Evolutionary conservation across 148 eudicot genomes (phyloP), one percentile per base, ranked within the genome.

Genomic region (Diospyros kaki): DNA sequence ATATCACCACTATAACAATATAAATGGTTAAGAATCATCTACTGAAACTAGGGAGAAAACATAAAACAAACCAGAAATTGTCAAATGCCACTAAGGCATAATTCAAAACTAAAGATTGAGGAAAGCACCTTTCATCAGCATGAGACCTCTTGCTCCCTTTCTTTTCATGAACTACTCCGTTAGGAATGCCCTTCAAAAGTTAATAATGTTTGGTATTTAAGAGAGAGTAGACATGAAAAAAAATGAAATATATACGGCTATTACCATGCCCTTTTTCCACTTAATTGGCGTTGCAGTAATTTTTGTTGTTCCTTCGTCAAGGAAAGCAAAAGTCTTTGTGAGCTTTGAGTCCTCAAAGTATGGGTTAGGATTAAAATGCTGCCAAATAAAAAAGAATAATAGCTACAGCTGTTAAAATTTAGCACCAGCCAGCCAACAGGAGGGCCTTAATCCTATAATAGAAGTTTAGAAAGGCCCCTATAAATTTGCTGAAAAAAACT

Each of bases 181-280:
- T 90, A 62, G 88, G 83, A 79, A 74, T 60, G 51, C 81, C 90
- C 95, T 91, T 78, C 40, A 83, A 65, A 80, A 50, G 69, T 54
- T 42, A 51, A 56, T 18, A 28, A 68, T 5, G 18, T 41, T 14
- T 58, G 6, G 10, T 40, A 41, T 43, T 48, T 17, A 38, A 53
- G 64, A 39, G 68, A 5, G 75, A 43, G 5, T 69, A 64, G 50
- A 74, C 17, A 76, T 44, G 53, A 42, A 66, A 80, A 80, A 76
- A 28, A 62, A 42, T 82, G 12, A 63, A 7, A n/a, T 44, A 61
- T 6, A 18, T 50, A 39, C 43, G 48, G 5, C 38, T 58, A 56
- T 75, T 88, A 94, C 98, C 88, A 78, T 83, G 82, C 90, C 97
- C 74, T 84, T 89, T 82, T 94, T 94, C 98, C 98, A 94, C 69